Percentiles rank a stretch among this genome's conserved stretches.
Conservation (phyloP, 495 filamentous ascomycete species). For the Cenococcum geophilum region DNA sequence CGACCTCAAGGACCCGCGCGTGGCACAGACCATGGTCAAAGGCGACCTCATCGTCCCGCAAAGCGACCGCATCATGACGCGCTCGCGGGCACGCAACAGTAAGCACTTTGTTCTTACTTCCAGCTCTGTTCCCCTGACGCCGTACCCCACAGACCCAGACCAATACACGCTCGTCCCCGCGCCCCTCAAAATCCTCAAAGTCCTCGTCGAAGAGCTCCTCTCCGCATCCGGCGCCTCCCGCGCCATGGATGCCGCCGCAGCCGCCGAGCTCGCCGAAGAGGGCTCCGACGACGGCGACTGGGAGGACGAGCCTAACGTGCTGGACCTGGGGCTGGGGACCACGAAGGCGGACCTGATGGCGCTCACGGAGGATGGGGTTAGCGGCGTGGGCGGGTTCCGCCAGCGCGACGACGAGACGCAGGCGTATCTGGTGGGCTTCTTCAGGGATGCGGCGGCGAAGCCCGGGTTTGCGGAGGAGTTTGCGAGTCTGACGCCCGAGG, state of each 20-base stretch:
- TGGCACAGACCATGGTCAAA: slow-evolving; percentile 74
- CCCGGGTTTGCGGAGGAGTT: slow-evolving; percentile 71
- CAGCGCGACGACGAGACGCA: slow-evolving; percentile 90
- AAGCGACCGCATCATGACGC: slow-evolving; percentile 83
- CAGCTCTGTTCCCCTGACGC: too few relatives aligned
- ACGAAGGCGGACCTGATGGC: slow-evolving; percentile 61
- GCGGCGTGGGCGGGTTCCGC: slow-evolving; percentile 51
- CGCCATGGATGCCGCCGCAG: slow-evolving; percentile 33
- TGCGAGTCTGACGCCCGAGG: slow-evolving; percentile 58
- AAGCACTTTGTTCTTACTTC: slow-evolving; percentile 22
- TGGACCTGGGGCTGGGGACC: slow-evolving; percentile 56
- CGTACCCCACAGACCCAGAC: slow-evolving; percentile 66
- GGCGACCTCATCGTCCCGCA: slow-evolving; percentile 82
- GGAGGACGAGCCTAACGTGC: slow-evolving; percentile 73
- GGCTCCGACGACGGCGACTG: slow-evolving; percentile 66
- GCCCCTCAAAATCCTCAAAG: slow-evolving; percentile 90
- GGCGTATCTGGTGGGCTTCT: slow-evolving; percentile 73
- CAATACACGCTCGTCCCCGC: slow-evolving; percentile 83
- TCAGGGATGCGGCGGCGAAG: slow-evolving; percentile 58
- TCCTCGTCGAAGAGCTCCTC: slow-evolving; percentile 81
- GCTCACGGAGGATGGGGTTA: slow-evolving; percentile 50
- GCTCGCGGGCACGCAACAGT: slow-evolving; percentile 75
- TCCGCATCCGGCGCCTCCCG: slow-evolving; percentile 44
- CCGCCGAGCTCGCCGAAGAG: slow-evolving; percentile 36
- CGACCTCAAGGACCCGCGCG: slow-evolving; percentile 73